phyloP scores from a whole-genome alignment of 768 basidiomycete species.

The Psilocybe sp. region DNA sequence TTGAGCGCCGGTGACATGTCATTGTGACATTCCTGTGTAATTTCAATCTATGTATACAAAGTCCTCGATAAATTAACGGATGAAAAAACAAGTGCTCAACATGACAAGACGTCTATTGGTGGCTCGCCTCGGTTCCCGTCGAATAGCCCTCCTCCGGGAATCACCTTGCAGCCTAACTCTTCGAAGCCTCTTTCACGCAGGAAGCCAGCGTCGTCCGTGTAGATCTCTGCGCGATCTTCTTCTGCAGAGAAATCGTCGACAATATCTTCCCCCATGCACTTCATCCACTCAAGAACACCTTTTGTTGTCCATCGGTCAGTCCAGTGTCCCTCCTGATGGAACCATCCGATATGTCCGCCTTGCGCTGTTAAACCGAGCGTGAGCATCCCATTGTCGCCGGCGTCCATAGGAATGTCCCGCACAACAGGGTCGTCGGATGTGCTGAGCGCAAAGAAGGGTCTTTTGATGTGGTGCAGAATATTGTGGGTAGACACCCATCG shows the following conservation, averaged over 20 bases:
- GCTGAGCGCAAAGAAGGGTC: slow-evolving; percentile 77
- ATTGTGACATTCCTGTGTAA: no score
- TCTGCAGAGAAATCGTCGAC: slow-evolving; percentile 22
- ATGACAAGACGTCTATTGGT: no score
- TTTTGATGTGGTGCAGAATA: slow-evolving; percentile 50
- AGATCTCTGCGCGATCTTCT: slow-evolving; percentile 26
- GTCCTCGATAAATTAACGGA: no score
- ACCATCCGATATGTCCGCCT: slow-evolving; percentile 85
- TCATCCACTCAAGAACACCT: slow-evolving; percentile 71
- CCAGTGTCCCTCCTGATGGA: slow-evolving; percentile 42
- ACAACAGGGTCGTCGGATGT: slow-evolving; percentile 77
- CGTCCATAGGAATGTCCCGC: slow-evolving; percentile 52
- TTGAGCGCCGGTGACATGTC: no score
- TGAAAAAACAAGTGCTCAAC: no score
- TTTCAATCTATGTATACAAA: no score
- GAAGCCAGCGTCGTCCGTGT: slow-evolving; percentile 51
- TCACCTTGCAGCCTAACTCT: slow-evolving; percentile 53
- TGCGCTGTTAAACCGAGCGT: slow-evolving; percentile 54
- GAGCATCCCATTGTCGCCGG: slow-evolving; percentile 45
- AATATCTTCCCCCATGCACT: slow-evolving; percentile 49
- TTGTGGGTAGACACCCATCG: slow-evolving; percentile 55
- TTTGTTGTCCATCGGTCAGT: slow-evolving; percentile 60
- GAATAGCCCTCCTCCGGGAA: slow-evolving; percentile 14
- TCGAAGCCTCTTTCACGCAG: slow-evolving; percentile 53
- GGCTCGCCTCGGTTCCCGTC: no score